Conservation (phyloP, 78 protist species). For the Polysphondylium violaceum region DNA sequence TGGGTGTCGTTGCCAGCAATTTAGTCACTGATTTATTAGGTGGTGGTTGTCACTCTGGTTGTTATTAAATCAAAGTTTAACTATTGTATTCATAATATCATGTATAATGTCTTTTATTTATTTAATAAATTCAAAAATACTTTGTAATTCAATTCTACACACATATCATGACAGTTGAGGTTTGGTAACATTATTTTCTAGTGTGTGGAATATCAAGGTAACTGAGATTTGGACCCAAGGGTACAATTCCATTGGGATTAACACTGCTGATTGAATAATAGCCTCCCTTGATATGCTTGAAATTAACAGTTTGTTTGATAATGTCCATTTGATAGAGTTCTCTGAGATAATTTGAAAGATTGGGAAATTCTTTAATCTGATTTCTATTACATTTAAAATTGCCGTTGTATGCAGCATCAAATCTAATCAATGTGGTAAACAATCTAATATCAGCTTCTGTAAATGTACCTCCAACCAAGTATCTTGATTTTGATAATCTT, state of each 20-base stretch:
- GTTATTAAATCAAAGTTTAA: too few species aligned
- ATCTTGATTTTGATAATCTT: slow-evolving; percentile 54
- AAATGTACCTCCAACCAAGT: slow-evolving; percentile 78
- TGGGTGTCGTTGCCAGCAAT: too few species aligned
- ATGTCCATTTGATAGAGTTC: slow-evolving; percentile 84
- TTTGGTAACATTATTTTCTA: too few species aligned
- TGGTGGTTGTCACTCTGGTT: too few species aligned
- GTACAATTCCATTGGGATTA: slow-evolving; percentile 88
- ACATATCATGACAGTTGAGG: too few species aligned
- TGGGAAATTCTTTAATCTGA: slow-evolving; percentile 86
- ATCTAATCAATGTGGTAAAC: slow-evolving; percentile 91
- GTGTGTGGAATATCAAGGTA: background rate
- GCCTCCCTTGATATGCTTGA: slow-evolving; percentile 87
- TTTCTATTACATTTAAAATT: slow-evolving; percentile 87
- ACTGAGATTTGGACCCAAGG: slow-evolving; percentile 71
- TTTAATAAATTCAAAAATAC: too few species aligned
- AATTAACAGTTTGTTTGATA: slow-evolving; percentile 58
- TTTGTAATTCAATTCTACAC: too few species aligned
- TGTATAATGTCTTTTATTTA: too few species aligned
- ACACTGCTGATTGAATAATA: slow-evolving; percentile 76
- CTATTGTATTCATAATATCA: too few species aligned
- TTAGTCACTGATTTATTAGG: too few species aligned
- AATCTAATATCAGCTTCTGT: slow-evolving; percentile 94
- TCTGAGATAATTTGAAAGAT: slow-evolving; percentile 68
- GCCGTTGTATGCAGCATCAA: slow-evolving; percentile 90